These are phyloP conservation scores for Metschnikowia anglica DNA, from an alignment of 805 yeast genomes.

Conservation along the genomic window DNA sequence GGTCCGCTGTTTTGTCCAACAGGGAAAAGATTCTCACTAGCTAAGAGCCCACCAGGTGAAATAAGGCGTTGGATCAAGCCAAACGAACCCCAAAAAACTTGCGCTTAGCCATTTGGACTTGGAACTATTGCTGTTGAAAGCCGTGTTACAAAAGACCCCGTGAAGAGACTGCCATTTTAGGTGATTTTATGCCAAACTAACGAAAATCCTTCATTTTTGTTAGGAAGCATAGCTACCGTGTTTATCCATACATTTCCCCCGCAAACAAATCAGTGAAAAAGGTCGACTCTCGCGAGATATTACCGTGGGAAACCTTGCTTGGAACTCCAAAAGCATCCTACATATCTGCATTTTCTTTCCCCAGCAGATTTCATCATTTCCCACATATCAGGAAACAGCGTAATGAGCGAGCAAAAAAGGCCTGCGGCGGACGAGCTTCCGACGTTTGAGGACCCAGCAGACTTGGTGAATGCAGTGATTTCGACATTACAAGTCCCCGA, in stretches of 20 bases:
- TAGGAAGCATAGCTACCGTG: not conserved
- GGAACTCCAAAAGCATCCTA: no score
- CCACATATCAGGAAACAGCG: not conserved
- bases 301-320: no score
- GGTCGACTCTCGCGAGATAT: no score
- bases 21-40: slow-evolving; percentile 21
- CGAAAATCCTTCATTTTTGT: not conserved
- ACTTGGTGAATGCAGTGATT: slow-evolving; percentile 72
- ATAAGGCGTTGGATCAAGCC: slow-evolving; percentile 1
- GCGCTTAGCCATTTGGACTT: no score
- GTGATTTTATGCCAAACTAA: no score
- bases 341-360: not conserved
- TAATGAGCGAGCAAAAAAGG: slow-evolving; percentile 9
- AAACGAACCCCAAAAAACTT: no score
- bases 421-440: slow-evolving; percentile 26
- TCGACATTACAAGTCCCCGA: slow-evolving; percentile 68
- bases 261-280: not conserved
- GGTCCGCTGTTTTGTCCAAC: slow-evolving; percentile 21
- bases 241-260: not conserved
- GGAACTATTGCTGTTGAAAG: no score
- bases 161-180: no score
- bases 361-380: not conserved
- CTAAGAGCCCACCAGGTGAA: not conserved
- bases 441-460: slow-evolving; percentile 56
- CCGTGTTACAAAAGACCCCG: no score